Evolutionary conservation across 495 filamentous ascomycete genomes (phyloP), one percentile per base, ranked within the genome.

Genomic region (Lentithecium fluviatile): DNA sequence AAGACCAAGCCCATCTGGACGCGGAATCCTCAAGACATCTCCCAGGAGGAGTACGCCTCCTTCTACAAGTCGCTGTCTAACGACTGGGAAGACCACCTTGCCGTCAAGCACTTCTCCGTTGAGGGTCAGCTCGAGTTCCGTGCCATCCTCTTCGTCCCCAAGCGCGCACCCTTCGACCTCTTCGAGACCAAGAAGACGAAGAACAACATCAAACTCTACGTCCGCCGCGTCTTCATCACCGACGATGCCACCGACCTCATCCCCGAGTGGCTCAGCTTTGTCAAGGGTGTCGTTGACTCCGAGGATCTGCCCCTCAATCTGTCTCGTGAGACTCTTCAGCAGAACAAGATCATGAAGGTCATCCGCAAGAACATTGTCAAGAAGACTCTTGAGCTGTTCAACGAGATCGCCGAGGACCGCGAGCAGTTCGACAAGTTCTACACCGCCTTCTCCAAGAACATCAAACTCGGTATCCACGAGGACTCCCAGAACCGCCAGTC

Each of bases 271-370:
- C 88, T 98, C 73, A 84, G 90, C 80, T 98, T 98, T 81, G 77
- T 98, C 84, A 97, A 97, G 88, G 94, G 94, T 83, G 94, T 98
- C 70, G 95, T 98, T 73, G 94, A 98, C 80, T 98, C 94, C 64
- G 94, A 98, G 83, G 94, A 98, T 79, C 88, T 98, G 36, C 94
- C 94, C 60, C 85, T 98, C 71, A 98, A 98, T 84, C 78, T 98
- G 79, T 97, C 95, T 76, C 95, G 94, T 86, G 94, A 98, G 85
- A 97, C 95, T 58, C 90, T 98, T 48, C 94, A 98, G 80, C 95
- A 97, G 83, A 97, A 97, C 88, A 97, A 97, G 90, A 98, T 98
- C 83, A 96, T 98, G 94, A 98, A 98, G 86, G 94, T 98, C 73
- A 98, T 98, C 85, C 92, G 90, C 83, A 98, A 98, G 91, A 98